Evolutionary conservation across 192 early-diverging fungal species (phyloP).

Genomic region (Rhizophagus clarus): DNA sequence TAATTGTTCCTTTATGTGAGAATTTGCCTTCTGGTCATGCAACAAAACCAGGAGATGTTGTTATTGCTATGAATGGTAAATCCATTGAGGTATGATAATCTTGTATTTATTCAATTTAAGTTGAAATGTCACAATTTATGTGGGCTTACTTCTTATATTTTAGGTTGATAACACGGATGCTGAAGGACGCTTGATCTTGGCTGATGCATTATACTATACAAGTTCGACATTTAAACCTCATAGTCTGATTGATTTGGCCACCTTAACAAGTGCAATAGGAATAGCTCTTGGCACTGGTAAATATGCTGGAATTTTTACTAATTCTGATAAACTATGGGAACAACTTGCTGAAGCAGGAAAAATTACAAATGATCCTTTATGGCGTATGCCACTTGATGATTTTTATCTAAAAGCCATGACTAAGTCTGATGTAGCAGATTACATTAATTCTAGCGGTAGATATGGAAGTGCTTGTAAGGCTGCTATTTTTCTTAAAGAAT

Average conservation of each 20-base stretch:
- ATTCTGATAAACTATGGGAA: slow-evolving; percentile 72
- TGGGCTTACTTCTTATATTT: neutral
- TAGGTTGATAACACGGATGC: slow-evolving; percentile 86
- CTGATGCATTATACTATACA: slow-evolving; percentile 88
- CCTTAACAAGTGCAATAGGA: slow-evolving; percentile 92
- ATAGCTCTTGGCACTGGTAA: slow-evolving; percentile 77
- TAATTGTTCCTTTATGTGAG: slow-evolving; percentile 88
- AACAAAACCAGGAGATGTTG: slow-evolving; percentile 91
- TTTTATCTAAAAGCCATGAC: slow-evolving; percentile 73
- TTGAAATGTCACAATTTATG: neutral
- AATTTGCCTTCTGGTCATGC: slow-evolving; percentile 88
- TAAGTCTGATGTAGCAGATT: slow-evolving; percentile 79
- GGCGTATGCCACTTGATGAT: slow-evolving; percentile 91
- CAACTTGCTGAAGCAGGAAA: slow-evolving; percentile 64
- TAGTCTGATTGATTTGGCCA: slow-evolving; percentile 81
- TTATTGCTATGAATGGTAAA: slow-evolving; percentile 83
- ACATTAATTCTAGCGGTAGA: slow-evolving; percentile 78
- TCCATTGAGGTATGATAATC: slow-evolving; percentile 72
- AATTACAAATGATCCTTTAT: slow-evolving; percentile 76
- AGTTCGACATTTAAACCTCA: slow-evolving; percentile 68
- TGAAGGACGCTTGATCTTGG: slow-evolving; percentile 85
- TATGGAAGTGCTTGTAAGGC: slow-evolving; percentile 88
- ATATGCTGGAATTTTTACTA: slow-evolving; percentile 89
- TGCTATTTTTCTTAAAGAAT: slow-evolving; percentile 87
- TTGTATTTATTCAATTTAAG: neutral